Conservation (phyloP, 495 filamentous ascomycete genomes). For the Neohortaea acidophila region DNA sequence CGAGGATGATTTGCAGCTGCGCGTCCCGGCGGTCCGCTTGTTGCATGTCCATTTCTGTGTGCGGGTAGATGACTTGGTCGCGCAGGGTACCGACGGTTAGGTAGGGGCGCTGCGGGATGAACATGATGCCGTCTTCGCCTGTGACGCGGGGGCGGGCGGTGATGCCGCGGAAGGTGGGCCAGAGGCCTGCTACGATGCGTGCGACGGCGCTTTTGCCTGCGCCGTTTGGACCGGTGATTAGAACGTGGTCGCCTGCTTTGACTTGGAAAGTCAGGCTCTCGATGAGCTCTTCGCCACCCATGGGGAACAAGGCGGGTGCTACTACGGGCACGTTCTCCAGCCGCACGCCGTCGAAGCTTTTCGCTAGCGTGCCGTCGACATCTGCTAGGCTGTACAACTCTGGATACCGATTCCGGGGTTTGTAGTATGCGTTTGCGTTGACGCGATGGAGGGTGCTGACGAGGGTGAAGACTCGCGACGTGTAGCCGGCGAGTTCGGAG, state of each 20-base stretch:
- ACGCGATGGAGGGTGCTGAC: slow-evolving; percentile 89
- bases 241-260: slow-evolving; percentile 74
- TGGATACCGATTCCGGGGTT: slow-evolving; percentile 46
- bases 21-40: slow-evolving; percentile 59
- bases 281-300: slow-evolving; percentile 79
- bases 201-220: slow-evolving; percentile 86
- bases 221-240: slow-evolving; percentile 91
- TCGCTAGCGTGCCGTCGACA: slow-evolving; percentile 81
- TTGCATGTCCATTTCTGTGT: slow-evolving; percentile 86
- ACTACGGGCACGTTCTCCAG: slow-evolving; percentile 89
- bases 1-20: slow-evolving; percentile 58
- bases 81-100: slow-evolving; percentile 86
- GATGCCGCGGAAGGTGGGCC: slow-evolving; percentile 88
- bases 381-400: slow-evolving; percentile 81
- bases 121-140: slow-evolving; percentile 90
- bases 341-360: slow-evolving; percentile 84
- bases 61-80: slow-evolving; percentile 96
- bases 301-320: slow-evolving; percentile 66
- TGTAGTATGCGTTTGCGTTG: slow-evolving; percentile 74
- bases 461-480: slow-evolving; percentile 86
- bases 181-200: slow-evolving; percentile 79
- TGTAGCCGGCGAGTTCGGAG: slow-evolving; percentile 87
- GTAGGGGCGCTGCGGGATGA: slow-evolving; percentile 89
- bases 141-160: slow-evolving; percentile 68
- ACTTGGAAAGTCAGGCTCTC: slow-evolving; percentile 78